Evolutionary conservation across 1,284 basidiomycete genomes (phyloP).

Genomic region (Sporisorium graminicola): DNA sequence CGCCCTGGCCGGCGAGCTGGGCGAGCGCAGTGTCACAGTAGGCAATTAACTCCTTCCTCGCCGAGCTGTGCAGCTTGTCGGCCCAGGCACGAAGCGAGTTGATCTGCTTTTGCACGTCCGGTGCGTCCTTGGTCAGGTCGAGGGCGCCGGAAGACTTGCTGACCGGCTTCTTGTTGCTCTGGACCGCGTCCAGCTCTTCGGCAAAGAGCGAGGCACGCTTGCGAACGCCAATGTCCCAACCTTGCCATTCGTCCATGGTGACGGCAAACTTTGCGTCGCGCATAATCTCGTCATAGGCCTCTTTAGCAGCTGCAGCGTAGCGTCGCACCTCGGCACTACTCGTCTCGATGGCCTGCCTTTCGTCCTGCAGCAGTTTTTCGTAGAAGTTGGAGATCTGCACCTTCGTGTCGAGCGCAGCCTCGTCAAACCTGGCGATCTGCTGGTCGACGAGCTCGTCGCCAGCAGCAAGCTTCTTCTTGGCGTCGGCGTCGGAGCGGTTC

Average conservation of each 20-base stretch:
- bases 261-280: conserved; percentile 57
- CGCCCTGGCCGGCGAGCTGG: conserved; percentile 52
- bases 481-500: conserved; percentile 12
- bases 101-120: conserved; percentile 50
- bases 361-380: conserved; percentile 42
- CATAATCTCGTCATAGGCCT: conserved; percentile 60
- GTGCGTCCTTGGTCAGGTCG: conserved; percentile 44
- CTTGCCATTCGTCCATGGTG: conserved; percentile 62
- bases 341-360: conserved; percentile 51
- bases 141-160: conserved; percentile 30
- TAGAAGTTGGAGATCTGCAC: conserved; percentile 47
- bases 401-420: conserved; percentile 44
- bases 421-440: conserved; percentile 50
- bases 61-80: conserved; percentile 51
- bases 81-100: conserved; percentile 24
- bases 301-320: conserved; percentile 48
- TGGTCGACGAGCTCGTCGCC: conserved; percentile 46
- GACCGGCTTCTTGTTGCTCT: conserved; percentile 37
- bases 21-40: conserved; percentile 40
- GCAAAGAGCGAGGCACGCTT: conserved; percentile 46
- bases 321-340: conserved; percentile 53
- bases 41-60: conserved; percentile 46
- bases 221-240: conserved; percentile 62
- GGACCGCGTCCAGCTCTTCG: conserved; percentile 50
- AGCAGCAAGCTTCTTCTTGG: conserved; percentile 25